Conservation (phyloP, 495 filamentous ascomycete species). For the Aspergillus cristatus region DNA sequence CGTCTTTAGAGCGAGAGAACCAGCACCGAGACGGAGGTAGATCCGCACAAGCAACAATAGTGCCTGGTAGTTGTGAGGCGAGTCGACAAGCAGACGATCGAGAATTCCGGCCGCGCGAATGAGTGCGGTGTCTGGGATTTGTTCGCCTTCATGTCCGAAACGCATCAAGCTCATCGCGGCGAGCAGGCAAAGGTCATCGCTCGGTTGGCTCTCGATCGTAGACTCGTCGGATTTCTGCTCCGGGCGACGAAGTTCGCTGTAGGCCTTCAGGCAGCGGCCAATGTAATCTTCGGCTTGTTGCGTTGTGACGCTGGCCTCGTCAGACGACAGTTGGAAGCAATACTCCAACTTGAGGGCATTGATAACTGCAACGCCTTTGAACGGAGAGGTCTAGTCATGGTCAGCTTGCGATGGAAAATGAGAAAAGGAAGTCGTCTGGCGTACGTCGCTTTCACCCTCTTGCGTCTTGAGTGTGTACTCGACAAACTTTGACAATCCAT, state of each 20-base stretch:
- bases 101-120: slow-evolving; percentile 44
- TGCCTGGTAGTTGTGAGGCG: slow-evolving; percentile 50
- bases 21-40: slow-evolving; percentile 45
- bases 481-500: slow-evolving; percentile 28
- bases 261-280: slow-evolving; percentile 37
- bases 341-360: slow-evolving; percentile 52
- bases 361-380: slow-evolving; percentile 30
- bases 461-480: slow-evolving; percentile 18
- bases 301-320: slow-evolving; percentile 20
- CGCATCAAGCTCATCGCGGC: slow-evolving; percentile 47
- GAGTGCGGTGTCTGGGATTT: slow-evolving; percentile 28
- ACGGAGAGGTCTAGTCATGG: slow-evolving; percentile 3
- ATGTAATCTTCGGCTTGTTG: slow-evolving; percentile 36
- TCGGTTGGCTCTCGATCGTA: slow-evolving; percentile 46
- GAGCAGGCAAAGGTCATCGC: slow-evolving; percentile 48
- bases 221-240: slow-evolving; percentile 13
- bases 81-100: slow-evolving; percentile 39
- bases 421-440: slow-evolving; percentile 2
- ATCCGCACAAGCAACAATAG: slow-evolving; percentile 45
- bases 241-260: slow-evolving; percentile 19
- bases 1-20: slow-evolving; percentile 41
- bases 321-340: slow-evolving; percentile 38
- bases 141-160: slow-evolving; percentile 20
- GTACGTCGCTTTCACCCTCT: slow-evolving; percentile 21
- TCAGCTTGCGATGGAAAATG: slow-evolving; percentile 8